phyloP scores from a whole-genome alignment of 495 filamentous ascomycete genomes.

The Talaromyces ruber region DNA sequence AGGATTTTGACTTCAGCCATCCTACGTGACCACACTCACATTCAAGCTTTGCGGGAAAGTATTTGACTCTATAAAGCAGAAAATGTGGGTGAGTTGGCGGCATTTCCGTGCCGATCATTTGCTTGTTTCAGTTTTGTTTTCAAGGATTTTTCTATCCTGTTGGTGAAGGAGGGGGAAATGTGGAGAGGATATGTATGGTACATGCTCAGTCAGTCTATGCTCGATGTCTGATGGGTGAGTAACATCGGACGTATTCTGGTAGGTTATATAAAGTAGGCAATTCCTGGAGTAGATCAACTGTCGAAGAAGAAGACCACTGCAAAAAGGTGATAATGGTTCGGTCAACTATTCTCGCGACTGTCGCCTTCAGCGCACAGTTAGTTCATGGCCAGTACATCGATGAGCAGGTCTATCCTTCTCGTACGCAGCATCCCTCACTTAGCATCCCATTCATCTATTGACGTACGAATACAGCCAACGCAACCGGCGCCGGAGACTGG shows the following conservation, averaged over 20 bases:
- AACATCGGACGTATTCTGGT: background rate
- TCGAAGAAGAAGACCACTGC: background rate
- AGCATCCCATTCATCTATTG: too few relatives aligned
- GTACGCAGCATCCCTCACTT: background rate
- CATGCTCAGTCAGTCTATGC: background rate
- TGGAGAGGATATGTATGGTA: background rate
- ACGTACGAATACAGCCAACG: constrained; percentile 5
- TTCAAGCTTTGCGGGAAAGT: background rate
- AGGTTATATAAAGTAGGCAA: background rate
- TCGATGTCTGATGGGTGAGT: background rate
- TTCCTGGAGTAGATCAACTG: background rate
- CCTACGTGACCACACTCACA: background rate
- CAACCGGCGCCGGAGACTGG: constrained; percentile 50
- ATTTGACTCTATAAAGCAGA: background rate
- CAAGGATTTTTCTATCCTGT: background rate
- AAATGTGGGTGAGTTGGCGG: background rate
- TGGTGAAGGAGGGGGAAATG: background rate
- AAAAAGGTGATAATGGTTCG: background rate
- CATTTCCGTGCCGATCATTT: background rate
- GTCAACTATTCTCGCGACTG: background rate
- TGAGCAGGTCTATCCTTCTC: background rate
- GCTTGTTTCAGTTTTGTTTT: background rate
- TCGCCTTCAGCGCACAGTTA: background rate
- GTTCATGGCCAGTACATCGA: background rate
- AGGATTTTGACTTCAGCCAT: too few relatives aligned